Percentiles rank a stretch among this genome's conserved stretches.
Conservation (phyloP, 2,329 filamentous ascomycete genomes). For the Spiromastix sp. region DNA sequence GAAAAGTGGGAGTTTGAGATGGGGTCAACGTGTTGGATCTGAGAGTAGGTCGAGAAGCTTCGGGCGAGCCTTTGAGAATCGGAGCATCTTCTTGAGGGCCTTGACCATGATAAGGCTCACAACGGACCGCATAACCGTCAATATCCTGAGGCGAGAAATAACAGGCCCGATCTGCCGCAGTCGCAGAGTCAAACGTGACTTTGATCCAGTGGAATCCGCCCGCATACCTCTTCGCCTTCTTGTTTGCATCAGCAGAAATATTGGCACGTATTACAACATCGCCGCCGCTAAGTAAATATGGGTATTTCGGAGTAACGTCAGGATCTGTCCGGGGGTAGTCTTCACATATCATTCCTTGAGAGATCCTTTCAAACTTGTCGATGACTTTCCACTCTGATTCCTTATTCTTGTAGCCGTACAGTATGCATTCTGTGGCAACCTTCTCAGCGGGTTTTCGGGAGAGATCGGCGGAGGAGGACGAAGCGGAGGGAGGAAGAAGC, state of each 20-base stretch:
- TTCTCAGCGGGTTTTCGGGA: constrained; percentile 32
- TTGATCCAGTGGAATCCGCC: constrained; percentile 91
- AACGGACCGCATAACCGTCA: constrained; percentile 59
- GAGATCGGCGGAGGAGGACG: constrained; percentile 24
- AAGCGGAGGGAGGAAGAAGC: constrained; percentile 28
- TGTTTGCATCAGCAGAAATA: constrained; percentile 61
- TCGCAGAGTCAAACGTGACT: constrained; percentile 65
- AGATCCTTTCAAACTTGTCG: constrained; percentile 77
- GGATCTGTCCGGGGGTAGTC: constrained; percentile 86
- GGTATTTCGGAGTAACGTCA: constrained; percentile 57
- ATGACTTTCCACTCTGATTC: constrained; percentile 70
- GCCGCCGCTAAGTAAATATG: constrained; percentile 61
- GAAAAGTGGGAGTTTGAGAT: constrained; percentile 25
- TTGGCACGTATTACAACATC: constrained; percentile 58
- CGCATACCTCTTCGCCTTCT: constrained; percentile 69
- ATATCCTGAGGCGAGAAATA: constrained; percentile 63
- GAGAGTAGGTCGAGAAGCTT: constrained; percentile 16
- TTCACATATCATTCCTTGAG: constrained; percentile 71
- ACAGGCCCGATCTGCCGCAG: constrained; percentile 59
- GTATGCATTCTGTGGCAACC: constrained; percentile 65
- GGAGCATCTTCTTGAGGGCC: constrained; percentile 55
- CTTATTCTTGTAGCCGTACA: constrained; percentile 71
- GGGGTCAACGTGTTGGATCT: constrained; percentile 25
- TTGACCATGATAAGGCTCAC: constrained; percentile 57
- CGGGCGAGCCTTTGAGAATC: constrained; percentile 40